Percentiles rank a stretch among this genome's conserved stretches.
Evolutionary conservation across 2,329 filamentous ascomycete species (phyloP).

Genomic region (Ophiosphaerella korrae): DNA sequence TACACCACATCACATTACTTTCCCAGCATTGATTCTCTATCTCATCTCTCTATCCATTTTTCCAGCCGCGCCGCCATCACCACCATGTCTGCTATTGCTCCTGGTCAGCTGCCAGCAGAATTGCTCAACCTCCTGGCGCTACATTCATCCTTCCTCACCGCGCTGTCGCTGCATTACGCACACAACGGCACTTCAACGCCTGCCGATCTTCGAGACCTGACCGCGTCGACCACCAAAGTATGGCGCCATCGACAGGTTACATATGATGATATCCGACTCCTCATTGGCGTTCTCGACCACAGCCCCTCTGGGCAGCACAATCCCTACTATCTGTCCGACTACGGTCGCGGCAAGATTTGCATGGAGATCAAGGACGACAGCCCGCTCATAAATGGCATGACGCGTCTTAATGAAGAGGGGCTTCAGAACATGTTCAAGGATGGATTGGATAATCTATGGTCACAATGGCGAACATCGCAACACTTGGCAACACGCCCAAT

Average conservation of each 20-base stretch:
- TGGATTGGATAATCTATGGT: slow-evolving; percentile 54
- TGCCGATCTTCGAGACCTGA: slow-evolving; percentile 49
- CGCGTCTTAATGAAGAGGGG: slow-evolving; percentile 51
- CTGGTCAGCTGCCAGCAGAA: slow-evolving; percentile 46
- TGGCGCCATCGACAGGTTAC: slow-evolving; percentile 55
- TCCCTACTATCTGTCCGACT: slow-evolving; percentile 50
- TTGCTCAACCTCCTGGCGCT: slow-evolving; percentile 52
- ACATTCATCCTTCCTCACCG: slow-evolving; percentile 55
- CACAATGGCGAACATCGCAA: slow-evolving; percentile 42
- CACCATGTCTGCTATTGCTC: slow-evolving; percentile 38
- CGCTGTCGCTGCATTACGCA: slow-evolving; percentile 56
- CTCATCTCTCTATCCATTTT: slow-evolving; percentile 26
- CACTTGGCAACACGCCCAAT: slow-evolving; percentile 31
- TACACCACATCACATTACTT: slow-evolving; percentile 16
- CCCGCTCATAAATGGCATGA: slow-evolving; percentile 30
- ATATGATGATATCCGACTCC: slow-evolving; percentile 52
- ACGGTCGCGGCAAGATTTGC: slow-evolving; percentile 50
- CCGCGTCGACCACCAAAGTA: slow-evolving; percentile 48
- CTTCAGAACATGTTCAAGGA: slow-evolving; percentile 58
- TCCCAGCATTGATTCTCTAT: slow-evolving; percentile 24
- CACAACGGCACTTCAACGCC: slow-evolving; percentile 55
- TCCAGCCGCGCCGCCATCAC: slow-evolving; percentile 13
- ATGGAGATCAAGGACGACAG: slow-evolving; percentile 46
- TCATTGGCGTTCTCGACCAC: slow-evolving; percentile 49
- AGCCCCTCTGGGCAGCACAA: slow-evolving; percentile 34